phyloP scores from a whole-genome alignment of 2,329 filamentous ascomycete species.

The Emydomyces testavorans region DNA sequence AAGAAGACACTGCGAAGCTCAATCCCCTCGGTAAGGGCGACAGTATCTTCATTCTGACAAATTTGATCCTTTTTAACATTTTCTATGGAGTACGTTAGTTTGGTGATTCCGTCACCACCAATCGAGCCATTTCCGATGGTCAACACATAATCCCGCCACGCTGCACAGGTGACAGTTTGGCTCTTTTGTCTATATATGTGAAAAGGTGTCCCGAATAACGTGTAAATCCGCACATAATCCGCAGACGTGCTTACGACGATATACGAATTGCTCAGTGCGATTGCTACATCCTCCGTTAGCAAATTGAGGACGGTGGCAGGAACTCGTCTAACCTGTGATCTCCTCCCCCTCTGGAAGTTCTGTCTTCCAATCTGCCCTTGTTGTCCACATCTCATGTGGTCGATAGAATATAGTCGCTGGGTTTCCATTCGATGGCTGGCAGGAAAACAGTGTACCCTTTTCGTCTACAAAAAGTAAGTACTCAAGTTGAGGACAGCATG shows the following conservation, averaged over 20 bases:
- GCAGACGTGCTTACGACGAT: conserved; percentile 76
- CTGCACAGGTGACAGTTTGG: conserved; percentile 84
- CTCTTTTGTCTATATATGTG: conserved; percentile 87
- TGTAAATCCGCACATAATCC: conserved; percentile 86
- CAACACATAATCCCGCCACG: conserved; percentile 92
- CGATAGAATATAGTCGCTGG: conserved; percentile 87
- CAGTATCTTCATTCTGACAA: conserved; percentile 86
- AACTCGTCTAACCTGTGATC: conserved; percentile 44
- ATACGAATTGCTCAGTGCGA: conserved; percentile 84
- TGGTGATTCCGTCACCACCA: conserved; percentile 62
- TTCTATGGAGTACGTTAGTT: conserved; percentile 80
- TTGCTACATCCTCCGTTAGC: conserved; percentile 39
- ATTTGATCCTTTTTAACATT: conserved; percentile 88
- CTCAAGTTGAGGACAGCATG: not conserved
- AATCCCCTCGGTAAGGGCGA: conserved; percentile 65
- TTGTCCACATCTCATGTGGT: conserved; percentile 93
- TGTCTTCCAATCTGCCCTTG: conserved; percentile 79
- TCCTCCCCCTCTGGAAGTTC: conserved; percentile 77
- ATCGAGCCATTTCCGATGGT: conserved; percentile 88
- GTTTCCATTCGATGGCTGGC: conserved; percentile 54
- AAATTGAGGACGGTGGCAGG: not conserved
- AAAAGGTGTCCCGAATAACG: conserved; percentile 79
- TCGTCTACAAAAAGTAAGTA: conserved; percentile 41
- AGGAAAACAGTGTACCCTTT: conserved; percentile 74
- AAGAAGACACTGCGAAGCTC: conserved; percentile 79